Base-by-base conservation (phyloP, 225 moss, liverwort and hornwort species). In the Anthoceros angustus region DNA sequence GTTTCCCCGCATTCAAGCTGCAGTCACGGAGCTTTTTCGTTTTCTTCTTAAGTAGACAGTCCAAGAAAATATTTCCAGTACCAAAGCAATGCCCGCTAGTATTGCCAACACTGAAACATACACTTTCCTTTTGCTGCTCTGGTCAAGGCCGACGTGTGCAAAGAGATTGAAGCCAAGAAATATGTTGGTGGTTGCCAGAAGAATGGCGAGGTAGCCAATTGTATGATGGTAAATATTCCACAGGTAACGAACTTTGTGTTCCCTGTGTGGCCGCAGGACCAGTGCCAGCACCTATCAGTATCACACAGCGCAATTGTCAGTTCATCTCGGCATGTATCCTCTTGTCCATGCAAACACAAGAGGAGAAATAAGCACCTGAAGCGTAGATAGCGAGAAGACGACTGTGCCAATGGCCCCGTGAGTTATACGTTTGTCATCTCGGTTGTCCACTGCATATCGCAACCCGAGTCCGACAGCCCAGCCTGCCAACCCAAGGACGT, bases 161-260 rank as follows among this genome's bases (percentile, higher is more conserved):
- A 55, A 55, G 55, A 55, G 55, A 18, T 77, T 24, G 0, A 94
- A 76, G 2, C 93, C 93, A 75, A 86, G 73, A 7, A 94, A 94
- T 48, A 90, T 79, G 75, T 94, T 94, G 76, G 87, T 8, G 42
- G 83, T 68, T 71, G 87, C 80, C 64, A 94, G 25, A 15, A 76
- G 68, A 18, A 90, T 41, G 55, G 90, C 77, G 23, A 77, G 64
- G 61, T 82, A 94, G 10, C 93, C 93, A 15, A 84, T 49, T 0
- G 45, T n/a, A 41, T 86, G 77, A 43, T 94, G 93, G 61, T 83
- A 87, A 18, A 85, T 64, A 7, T 90, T 94, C 90, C 90, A 94
- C 68, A 73, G 73, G 75, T 77, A 79, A 9, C 93, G 77, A 64
- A 70, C 48, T 9, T 75, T 74, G 41, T 81, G 75, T 0, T 81